Conservation (phyloP, 2,329 filamentous ascomycete species). For the Ophiostoma sp. region DNA sequence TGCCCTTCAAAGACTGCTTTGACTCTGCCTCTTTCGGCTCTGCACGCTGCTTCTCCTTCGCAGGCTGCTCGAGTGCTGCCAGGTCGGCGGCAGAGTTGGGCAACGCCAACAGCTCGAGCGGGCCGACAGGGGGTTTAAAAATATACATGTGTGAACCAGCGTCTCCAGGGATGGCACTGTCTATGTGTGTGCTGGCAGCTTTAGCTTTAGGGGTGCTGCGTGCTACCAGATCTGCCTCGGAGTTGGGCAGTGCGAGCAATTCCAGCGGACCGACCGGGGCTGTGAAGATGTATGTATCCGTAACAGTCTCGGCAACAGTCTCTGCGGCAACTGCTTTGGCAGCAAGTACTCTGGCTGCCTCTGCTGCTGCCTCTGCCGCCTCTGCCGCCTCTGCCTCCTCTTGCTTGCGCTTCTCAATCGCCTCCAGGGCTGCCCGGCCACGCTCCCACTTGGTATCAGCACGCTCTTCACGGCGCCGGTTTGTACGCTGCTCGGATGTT, state of each 20-base stretch:
- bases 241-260: neutral
- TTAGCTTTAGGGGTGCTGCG: neutral
- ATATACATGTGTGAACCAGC: neutral
- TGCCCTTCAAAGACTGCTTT: neutral
- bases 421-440: constrained; percentile 79
- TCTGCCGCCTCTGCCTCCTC: constrained; percentile 13
- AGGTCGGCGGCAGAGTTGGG: constrained; percentile 51
- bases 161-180: neutral
- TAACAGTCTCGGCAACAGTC: neutral
- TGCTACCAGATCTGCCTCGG: neutral
- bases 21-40: neutral
- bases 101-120: constrained; percentile 46
- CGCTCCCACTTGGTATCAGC: constrained; percentile 84
- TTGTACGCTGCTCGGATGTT: constrained; percentile 74
- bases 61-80: constrained; percentile 19
- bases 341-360: neutral
- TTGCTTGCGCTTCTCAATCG: constrained; percentile 65
- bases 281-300: neutral
- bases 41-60: neutral
- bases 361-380: neutral
- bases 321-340: neutral
- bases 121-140: constrained; percentile 40
- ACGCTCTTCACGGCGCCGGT: constrained; percentile 70
- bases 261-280: constrained; percentile 2
- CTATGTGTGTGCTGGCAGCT: neutral